Base-by-base conservation (phyloP, 2,329 filamentous ascomycete species). In the Pezicula rhizophila region DNA sequence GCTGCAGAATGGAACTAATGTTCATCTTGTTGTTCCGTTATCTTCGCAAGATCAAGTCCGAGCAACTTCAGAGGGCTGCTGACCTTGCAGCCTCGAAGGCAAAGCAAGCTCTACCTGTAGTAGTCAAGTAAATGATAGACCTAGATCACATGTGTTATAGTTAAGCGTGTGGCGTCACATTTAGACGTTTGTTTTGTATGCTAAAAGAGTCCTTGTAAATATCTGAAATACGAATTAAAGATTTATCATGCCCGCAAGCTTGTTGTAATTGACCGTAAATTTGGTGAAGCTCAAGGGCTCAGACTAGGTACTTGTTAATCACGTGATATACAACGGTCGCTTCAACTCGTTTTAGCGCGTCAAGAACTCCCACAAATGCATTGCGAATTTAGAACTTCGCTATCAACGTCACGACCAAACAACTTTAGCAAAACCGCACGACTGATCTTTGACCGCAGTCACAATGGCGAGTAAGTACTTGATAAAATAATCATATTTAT, bases 11-110 rank as follows among this genome's bases (percentile, higher is more conserved):
- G 69, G 93, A 97, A 67, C 72, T 97, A 14, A 66, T 90, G 40
- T 97, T 96, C 65, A 75, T 97, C 54, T 72, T 96, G 25, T 77
- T 99, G 45, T 84, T 96, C 68, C 81, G 89, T 59, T 95, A 93
- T 60, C 64, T 96, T 46, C 80, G 83, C 57, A 80, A 82, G 57
- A 60, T 95, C 49, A 82, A 80, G 60, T 77, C 82, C 40, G 76
- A 85, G 57, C 84, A 86, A 64, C 71, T 95, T 39, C 77, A 80
- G 56, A 86, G 84, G 49, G 74, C 82, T 14, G 82, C 83, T 11
- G 75, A 81, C 45, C 60, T 82, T 45, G 82, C 85, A 8, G 79
- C 84, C 4, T 72, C 77, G 25, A 82, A 80, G 61, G 76, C 79
- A 6, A 85, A 62, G 42, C 45, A 56, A 26, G 50, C 55, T 33